These are phyloP conservation scores for Botrytis byssoidea DNA, from an alignment of 2,329 filamentous ascomycete genomes.

Conservation along the genomic window DNA sequence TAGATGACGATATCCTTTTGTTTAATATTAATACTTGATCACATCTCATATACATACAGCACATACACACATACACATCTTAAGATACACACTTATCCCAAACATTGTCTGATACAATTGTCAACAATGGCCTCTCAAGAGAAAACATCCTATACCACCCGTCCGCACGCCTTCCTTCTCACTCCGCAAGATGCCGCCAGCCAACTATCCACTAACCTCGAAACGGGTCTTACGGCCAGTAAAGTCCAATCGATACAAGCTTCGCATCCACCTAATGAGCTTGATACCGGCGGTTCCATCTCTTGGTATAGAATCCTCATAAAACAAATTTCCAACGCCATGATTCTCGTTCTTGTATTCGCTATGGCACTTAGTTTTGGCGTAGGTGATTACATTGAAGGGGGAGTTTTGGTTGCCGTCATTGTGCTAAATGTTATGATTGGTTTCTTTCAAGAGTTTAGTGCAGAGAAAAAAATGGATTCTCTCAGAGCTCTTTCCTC, in stretches of 20 bases:
- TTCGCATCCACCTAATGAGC: slow-evolving; percentile 49
- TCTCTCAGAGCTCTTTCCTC: slow-evolving; percentile 50
- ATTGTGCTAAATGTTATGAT: slow-evolving; percentile 58
- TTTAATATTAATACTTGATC: slow-evolving; percentile 1
- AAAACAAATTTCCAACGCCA: slow-evolving; percentile 66
- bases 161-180: slow-evolving; percentile 58
- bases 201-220: slow-evolving; percentile 60
- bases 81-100: not conserved
- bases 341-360: slow-evolving; percentile 62
- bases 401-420: slow-evolving; percentile 57
- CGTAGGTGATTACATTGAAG: slow-evolving; percentile 59
- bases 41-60: not conserved
- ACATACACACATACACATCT: not conserved
- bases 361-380: slow-evolving; percentile 58
- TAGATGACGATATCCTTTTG: slow-evolving; percentile 25
- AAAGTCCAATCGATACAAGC: slow-evolving; percentile 59
- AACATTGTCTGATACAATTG: not conserved
- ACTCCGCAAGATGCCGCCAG: slow-evolving; percentile 60
- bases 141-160: slow-evolving; percentile 24
- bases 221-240: slow-evolving; percentile 62
- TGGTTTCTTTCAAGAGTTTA: slow-evolving; percentile 55
- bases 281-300: slow-evolving; percentile 55
- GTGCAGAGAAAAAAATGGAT: slow-evolving; percentile 54
- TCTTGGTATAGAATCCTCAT: slow-evolving; percentile 67
- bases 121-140: slow-evolving; percentile 5